Base-by-base conservation (phyloP, 2,329 filamentous ascomycete species). In the Aureobasidium sp. region DNA sequence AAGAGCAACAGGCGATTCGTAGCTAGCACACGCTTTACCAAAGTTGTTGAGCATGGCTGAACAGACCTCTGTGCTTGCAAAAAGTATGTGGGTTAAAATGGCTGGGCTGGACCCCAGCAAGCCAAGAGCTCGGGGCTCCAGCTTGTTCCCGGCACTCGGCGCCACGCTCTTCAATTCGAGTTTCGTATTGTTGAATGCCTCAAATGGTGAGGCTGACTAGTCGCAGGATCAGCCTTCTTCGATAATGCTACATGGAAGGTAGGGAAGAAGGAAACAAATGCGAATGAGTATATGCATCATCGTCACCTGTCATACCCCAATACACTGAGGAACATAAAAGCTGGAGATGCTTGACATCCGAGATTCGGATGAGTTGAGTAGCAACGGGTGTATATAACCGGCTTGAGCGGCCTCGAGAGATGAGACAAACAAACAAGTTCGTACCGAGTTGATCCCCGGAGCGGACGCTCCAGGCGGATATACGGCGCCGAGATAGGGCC, bases 391-490 rank as follows among this genome's bases (percentile, higher is more conserved):
- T 59, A 37, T 47, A 46, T 34, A 29, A 36, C 55, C 55, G 55
- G 34, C 34, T 15, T 37, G 34, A 37, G 34, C 34, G 34, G 55
- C 20, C 32, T 47, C 15, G 32, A 47, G 43, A 47, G 55, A 59
- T 59, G 55, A 59, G 55, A 59, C 55, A 47, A 59, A 59, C 55
- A 59, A 59, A 59, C 55, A 59, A 59, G 55, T 59, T 59, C 43
- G 52, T 56, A 10, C 52, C 52, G 52, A 34, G n/a, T 44, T 44
- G 39, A 20, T 24, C 43, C 53, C 55, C 55, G 29, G 41, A 47
- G 29, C 55, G 32, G 55, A 47, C 43, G 36, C 39, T 56, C 39
- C 24, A 44, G 53, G 53, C 53, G 53, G 39, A 13, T 37, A 47
- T 12, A 59, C 55, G 55, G 55, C 55, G 55, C 55, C 55, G 55